Base-by-base conservation (phyloP, 352 stramenopile genomes). In the Pythium oligandrum region DNA sequence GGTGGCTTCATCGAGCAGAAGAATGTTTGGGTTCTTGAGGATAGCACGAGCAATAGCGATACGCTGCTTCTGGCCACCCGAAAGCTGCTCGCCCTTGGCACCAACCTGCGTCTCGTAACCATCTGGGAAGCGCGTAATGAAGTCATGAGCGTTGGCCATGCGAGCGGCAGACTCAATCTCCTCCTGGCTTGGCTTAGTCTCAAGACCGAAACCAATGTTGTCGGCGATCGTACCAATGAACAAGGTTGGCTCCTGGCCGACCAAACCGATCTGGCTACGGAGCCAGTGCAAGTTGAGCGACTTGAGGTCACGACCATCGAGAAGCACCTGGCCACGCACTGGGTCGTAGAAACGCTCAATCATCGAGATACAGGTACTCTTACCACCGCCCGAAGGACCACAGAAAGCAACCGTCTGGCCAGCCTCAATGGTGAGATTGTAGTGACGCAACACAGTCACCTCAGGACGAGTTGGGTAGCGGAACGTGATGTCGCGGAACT, bases 281-380 rank as follows among this genome's bases (percentile, higher is more conserved):
- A 78, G 59, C 48, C 53, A 58, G 48, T 75, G 76, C 26, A 94
- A 38, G 51, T 91, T 84, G 9, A 90, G 48, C 35, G 77, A 61
- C 45, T 40, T 52, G 34, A 92, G 60, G 49, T 86, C 57, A 53
- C 61, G 55, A 36, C 76, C 88, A 66, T 95, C 76, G 49, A 94
- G 73, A 2, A 70, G 54, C 9, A 97, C 59, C 11, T 45, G 36
- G 32, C 89, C 89, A 36, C 60, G 51, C 40, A 61, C 63, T 4
- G 79, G 75, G 49, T 88, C 71, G 59, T 97, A 97, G 55, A 96
- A 95, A 26, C 86, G 57, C 50, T 90, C 58, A 12, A 96, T 58
- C 47, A 96, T 62, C 11, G 54, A 53, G 36, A 61, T 53, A 53
- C 96, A 31, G 12, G 54, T 61, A 30, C 54, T 61, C 11, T 61